A percentile compares a stretch with the other conserved stretches of the same genome.
Conservation (phyloP, 306 rosid species). For the Rosa lucieae region DNA sequence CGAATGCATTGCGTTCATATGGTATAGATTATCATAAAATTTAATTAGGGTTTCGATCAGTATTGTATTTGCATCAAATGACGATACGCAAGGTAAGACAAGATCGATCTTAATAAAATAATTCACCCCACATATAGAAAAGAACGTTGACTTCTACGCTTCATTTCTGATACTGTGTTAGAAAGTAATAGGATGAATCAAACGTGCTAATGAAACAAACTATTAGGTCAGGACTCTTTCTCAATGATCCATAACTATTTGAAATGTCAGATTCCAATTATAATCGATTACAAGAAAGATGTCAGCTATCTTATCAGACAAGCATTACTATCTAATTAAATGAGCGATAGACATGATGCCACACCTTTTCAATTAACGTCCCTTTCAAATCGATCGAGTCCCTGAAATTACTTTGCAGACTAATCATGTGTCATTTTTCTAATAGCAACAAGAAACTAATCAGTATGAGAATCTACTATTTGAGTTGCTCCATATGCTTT, state of each 20-base stretch:
- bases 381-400: too few species aligned
- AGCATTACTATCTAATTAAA: background rate
- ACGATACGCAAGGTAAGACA: background rate
- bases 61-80: background rate
- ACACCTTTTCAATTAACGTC: too few species aligned
- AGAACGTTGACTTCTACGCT: background rate
- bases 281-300: background rate
- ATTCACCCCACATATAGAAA: background rate
- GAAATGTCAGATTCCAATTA: background rate
- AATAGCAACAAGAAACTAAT: too few species aligned
- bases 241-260: background rate
- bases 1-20: background rate
- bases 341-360: too few species aligned
- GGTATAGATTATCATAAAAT: background rate
- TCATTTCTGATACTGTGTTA: background rate
- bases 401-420: too few species aligned
- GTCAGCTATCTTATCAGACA: background rate
- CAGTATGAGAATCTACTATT: too few species aligned
- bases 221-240: background rate
- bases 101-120: background rate
- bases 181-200: background rate
- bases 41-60: background rate
- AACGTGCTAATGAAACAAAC: background rate
- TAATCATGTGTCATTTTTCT: too few species aligned
- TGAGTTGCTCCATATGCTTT: background rate